Base-by-base conservation (phyloP, 305 asterid species). In the Fraxinus greggii region DNA sequence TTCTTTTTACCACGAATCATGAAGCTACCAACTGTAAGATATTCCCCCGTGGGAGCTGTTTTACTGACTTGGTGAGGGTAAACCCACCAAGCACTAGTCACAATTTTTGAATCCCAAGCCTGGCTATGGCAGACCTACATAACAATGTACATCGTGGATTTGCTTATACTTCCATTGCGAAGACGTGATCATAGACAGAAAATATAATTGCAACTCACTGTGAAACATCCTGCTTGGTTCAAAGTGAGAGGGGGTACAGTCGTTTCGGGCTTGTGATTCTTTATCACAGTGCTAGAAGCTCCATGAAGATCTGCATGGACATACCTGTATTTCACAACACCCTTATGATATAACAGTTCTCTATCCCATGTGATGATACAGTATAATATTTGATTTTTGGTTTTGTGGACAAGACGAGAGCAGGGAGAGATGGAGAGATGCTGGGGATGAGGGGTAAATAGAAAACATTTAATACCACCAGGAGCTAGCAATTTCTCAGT, bases 31-130 rank as follows among this genome's bases (percentile, higher is more conserved):
- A 91, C 98, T 24, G 98, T 94, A 81, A 95, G 95, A 90, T 94
- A 95, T 85, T 95, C 99, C 78, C 99, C 99, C 3, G 98, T 94
- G 56, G 99, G 99, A 83, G 99, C 99, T 77, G 98, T 94, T 90
- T 94, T 95, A 82, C 97, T 95, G 85, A 95, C 99, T 90, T 95
- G 99, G 86, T 95, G 89, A 80, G 98, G 97, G 77, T 94, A 90
- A 84, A 95, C 99, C 99, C 99, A 95, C 99, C 99, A 95, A 69
- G 99, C 99, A 88, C 99, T 95, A 70, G 99, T 95, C 81, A 95
- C 98, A 72, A 95, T 94, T 90, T 95, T 95, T 4, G 99, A 94
- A 91, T 94, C 96, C 98, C 99, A 95, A 65, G 99, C 99, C 87
- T 95, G 95, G 86, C 99, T 95, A 84, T 92, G 97, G 89, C 99